phyloP scores from a whole-genome alignment of 2,329 filamentous ascomycete species.

The Ophiosphaerella herpotricha region DNA sequence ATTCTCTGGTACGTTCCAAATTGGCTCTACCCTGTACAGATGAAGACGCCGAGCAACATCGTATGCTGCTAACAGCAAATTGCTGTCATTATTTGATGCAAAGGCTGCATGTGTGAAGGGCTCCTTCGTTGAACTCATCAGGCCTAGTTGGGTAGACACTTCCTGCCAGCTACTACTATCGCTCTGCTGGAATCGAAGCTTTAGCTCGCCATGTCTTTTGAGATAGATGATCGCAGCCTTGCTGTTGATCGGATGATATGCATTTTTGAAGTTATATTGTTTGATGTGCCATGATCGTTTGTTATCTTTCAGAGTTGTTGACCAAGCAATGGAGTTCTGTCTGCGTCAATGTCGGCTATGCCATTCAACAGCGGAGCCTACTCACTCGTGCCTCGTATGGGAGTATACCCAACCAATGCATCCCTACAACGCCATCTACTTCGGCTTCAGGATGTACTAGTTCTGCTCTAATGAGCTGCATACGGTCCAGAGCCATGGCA shows the following conservation, averaged over 20 bases:
- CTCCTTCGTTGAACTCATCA: conserved; percentile 65
- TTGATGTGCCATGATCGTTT: conserved; percentile 73
- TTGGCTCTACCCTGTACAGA: conserved; percentile 72
- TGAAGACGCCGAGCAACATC: conserved; percentile 74
- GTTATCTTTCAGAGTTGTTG: conserved; percentile 45
- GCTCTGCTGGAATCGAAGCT: conserved; percentile 76
- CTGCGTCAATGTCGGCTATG: conserved; percentile 5
- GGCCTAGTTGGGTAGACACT: conserved; percentile 73
- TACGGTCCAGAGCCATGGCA: conserved; percentile 72
- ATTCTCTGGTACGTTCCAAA: conserved; percentile 69
- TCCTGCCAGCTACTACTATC: conserved; percentile 73
- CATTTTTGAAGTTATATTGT: conserved; percentile 68
- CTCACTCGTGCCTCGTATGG: conserved; percentile 48
- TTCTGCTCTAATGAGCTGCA: conserved; percentile 65
- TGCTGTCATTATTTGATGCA: conserved; percentile 66
- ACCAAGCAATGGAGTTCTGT: conserved; percentile 46
- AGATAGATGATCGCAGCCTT: conserved; percentile 79
- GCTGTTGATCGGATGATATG: conserved; percentile 71
- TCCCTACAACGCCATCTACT: conserved; percentile 76
- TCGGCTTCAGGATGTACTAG: conserved; percentile 74
- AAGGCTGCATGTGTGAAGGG: conserved; percentile 49
- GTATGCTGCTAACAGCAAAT: conserved; percentile 68
- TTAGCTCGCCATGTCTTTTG: conserved; percentile 73
- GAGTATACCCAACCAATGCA: conserved; percentile 73
- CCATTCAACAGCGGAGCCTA: background rate